Percentiles rank a stretch among this genome's conserved stretches.
phyloP scores from a whole-genome alignment of 2,329 filamentous ascomycete genomes.

The Colletotrichum zoysiae region DNA sequence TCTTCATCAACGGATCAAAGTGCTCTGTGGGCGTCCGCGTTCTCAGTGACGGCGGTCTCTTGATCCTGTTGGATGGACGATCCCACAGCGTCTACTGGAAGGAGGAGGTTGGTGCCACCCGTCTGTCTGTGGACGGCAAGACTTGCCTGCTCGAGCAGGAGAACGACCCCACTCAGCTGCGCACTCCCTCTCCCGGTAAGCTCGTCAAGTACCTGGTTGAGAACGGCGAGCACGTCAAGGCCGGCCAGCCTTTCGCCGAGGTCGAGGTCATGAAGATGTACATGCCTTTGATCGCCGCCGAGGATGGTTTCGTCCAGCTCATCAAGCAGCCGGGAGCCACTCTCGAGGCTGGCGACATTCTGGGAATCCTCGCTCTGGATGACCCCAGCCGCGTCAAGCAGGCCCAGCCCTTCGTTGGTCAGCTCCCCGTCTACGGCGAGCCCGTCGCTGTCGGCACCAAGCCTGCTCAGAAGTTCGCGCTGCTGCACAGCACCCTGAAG shows the following conservation, averaged over 20 bases:
- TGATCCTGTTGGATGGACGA: conserved; percentile 90
- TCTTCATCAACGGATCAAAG: conserved; percentile 99
- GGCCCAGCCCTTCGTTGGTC: conserved; percentile 91
- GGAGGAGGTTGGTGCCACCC: conserved; percentile 95
- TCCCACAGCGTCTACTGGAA: conserved; percentile 99
- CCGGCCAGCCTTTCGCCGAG: conserved; percentile 93
- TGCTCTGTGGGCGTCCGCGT: conserved; percentile 93
- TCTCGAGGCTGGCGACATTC: conserved; percentile 95
- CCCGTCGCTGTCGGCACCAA: conserved; percentile 92
- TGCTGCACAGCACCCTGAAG: conserved; percentile 81
- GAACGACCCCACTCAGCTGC: conserved; percentile 97
- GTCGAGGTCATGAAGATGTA: conserved; percentile 99
- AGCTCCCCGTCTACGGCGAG: conserved; percentile 87
- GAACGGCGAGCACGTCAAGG: conserved; percentile 92
- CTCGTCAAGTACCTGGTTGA: conserved; percentile 98
- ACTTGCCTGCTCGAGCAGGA: conserved; percentile 98
- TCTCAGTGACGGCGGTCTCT: conserved; percentile 91
- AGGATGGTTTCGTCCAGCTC: conserved; percentile 95
- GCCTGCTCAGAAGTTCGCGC: conserved; percentile 86
- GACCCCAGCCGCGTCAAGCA: conserved; percentile 97
- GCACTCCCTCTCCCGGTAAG: conserved; percentile 95
- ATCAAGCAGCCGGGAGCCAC: conserved; percentile 99
- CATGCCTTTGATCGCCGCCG: conserved; percentile 95
- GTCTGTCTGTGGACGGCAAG: conserved; percentile 96
- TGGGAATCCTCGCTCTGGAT: conserved; percentile 96